Evolutionary conservation across 2,329 filamentous ascomycete genomes (phyloP).

Genomic region (Beauveria sp.): DNA sequence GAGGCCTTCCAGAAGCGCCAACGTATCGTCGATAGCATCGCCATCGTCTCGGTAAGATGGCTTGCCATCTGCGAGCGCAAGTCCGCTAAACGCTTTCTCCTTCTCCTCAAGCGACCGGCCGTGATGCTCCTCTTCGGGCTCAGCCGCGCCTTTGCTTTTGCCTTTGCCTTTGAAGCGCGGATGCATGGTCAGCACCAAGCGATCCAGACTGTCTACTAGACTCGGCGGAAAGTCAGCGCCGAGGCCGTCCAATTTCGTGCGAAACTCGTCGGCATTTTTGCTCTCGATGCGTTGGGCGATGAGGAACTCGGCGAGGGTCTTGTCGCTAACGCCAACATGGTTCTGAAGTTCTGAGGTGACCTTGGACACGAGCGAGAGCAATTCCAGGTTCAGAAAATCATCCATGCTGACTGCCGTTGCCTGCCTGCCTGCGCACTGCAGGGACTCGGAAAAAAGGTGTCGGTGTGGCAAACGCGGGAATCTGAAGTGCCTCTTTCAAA

Average conservation of each 20-base stretch:
- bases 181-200: constrained; percentile 81
- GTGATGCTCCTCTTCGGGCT: constrained; percentile 31
- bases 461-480: background rate
- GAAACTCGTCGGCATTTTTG: constrained; percentile 64
- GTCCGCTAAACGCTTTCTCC: constrained; percentile 80
- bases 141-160: constrained; percentile 25
- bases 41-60: constrained; percentile 28
- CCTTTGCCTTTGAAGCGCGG: constrained; percentile 70
- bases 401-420: constrained; percentile 54
- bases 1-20: constrained; percentile 82
- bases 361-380: constrained; percentile 88
- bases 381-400: constrained; percentile 83
- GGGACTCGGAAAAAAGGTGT: background rate
- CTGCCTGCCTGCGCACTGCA: background rate
- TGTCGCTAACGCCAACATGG: constrained; percentile 84
- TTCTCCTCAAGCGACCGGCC: constrained; percentile 57
- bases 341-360: constrained; percentile 93
- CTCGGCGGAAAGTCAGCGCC: constrained; percentile 78
- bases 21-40: constrained; percentile 83
- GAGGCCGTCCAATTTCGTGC: constrained; percentile 63
- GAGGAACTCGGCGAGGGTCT: constrained; percentile 92
- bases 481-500: no score
- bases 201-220: constrained; percentile 85
- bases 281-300: constrained; percentile 82
- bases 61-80: constrained; percentile 76